These are phyloP conservation scores for Verticillium nubilum DNA, from an alignment of 2,329 filamentous ascomycete species.

Conservation along the genomic window DNA sequence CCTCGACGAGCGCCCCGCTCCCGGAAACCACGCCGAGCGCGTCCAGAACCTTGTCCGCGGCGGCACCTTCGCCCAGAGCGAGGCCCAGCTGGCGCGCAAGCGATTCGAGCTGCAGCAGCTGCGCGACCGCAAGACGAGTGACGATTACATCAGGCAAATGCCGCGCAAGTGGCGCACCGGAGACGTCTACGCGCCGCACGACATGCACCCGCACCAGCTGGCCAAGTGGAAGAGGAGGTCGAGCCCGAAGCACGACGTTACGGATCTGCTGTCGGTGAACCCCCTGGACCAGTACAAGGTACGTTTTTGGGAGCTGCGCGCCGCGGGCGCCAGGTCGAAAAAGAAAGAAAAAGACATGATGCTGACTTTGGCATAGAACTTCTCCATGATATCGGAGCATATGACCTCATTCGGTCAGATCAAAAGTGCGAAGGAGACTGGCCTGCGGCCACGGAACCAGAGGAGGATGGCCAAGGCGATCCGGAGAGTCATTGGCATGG, in stretches of 20 bases:
- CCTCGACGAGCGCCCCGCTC: conserved; percentile 7
- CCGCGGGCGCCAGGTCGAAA: no score
- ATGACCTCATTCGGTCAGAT: conserved; percentile 83
- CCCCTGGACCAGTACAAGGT: conserved; percentile 87
- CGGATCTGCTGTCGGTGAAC: conserved; percentile 75
- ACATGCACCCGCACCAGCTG: conserved; percentile 74
- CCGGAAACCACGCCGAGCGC: conserved; percentile 4
- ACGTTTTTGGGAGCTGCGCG: conserved; percentile 22
- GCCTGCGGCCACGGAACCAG: conserved; percentile 83
- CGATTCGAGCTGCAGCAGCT: conserved; percentile 30
- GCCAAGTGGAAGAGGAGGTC: conserved; percentile 66
- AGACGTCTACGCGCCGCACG: conserved; percentile 87
- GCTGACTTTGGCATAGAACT: conserved; percentile 59
- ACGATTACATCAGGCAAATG: conserved; percentile 57
- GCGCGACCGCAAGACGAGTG: conserved; percentile 32
- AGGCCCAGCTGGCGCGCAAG: conserved; percentile 18
- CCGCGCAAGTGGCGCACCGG: conserved; percentile 68
- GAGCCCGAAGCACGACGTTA: conserved; percentile 58
- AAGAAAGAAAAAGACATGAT: neutral
- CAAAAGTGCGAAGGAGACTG: conserved; percentile 68
- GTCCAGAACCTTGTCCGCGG: conserved; percentile 13
- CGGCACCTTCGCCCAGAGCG: conserved; percentile 14
- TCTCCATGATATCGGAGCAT: conserved; percentile 84
- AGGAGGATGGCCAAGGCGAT: conserved; percentile 90
- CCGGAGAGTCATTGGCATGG: conserved; percentile 79